A percentile compares a stretch with the other conserved stretches of the same genome.
These are phyloP conservation scores for Coemansia sp. DNA, from an alignment of 192 early-diverging fungal species.

Conservation along the genomic window DNA sequence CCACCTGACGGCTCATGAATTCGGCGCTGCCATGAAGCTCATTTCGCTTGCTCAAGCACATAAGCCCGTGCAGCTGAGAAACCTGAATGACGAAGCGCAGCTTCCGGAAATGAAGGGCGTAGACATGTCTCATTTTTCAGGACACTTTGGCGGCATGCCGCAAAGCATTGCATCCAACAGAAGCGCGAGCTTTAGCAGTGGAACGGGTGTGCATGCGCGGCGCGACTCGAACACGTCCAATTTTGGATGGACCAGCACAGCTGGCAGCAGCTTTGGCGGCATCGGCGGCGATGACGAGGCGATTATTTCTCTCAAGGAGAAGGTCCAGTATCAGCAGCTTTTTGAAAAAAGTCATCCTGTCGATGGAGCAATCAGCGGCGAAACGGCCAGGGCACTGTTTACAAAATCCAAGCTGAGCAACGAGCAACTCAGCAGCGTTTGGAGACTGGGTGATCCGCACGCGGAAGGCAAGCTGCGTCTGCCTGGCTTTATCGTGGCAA, in stretches of 20 bases:
- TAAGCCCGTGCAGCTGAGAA: conserved; percentile 59
- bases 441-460: conserved; percentile 81
- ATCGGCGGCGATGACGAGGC: conserved; percentile 16
- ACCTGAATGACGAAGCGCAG: conserved; percentile 46
- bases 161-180: conserved; percentile 8
- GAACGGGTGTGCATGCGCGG: conserved; percentile 17
- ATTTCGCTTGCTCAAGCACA: conserved; percentile 85
- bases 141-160: conserved; percentile 4
- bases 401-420: conserved; percentile 77
- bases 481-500: conserved; percentile 86
- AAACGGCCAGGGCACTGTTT: conserved; percentile 74
- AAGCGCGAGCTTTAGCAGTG: conserved; percentile 7
- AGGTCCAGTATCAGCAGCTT: conserved; percentile 63
- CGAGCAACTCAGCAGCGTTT: conserved; percentile 79
- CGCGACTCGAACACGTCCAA: conserved; percentile 47
- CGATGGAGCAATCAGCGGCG: conserved; percentile 64
- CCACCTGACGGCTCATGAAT: conserved; percentile 68
- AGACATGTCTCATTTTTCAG: conserved; percentile 17
- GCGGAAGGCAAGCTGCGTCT: conserved; percentile 70
- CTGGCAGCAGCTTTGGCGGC: conserved; percentile 8
- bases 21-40: conserved; percentile 82
- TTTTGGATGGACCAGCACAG: conserved; percentile 35
- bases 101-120: conserved; percentile 67
- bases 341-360: conserved; percentile 62
- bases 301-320: conserved; percentile 51